Base-by-base conservation (phyloP, 176 grass and related monocot genomes). In the Zea mays region DNA sequence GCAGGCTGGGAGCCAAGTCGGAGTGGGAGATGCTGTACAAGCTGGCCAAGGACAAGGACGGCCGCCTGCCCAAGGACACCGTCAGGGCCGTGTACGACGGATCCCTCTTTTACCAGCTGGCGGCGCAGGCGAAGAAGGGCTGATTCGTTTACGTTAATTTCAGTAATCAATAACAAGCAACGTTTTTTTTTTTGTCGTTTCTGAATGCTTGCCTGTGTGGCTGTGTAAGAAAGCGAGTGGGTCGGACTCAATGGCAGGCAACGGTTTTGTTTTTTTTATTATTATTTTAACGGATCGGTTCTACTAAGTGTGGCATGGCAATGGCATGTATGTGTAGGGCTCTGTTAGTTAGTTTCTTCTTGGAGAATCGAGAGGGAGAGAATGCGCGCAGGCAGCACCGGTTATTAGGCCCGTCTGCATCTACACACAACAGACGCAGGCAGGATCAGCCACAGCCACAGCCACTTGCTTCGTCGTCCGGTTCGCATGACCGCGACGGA, bases 41-140 rank as follows among this genome's bases (percentile, higher is more conserved):
- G 0, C 43, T 95, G 3, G 83, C 41, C 61, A 85, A 92, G 80
- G 87, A 88, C 74, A 88, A 92, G 71, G 83, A 99, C 15, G 89
- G 96, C 2, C 78, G 83, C 9, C 87, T 99, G 35, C 70, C 52
- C 0, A 96, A 89, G 78, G 85, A 84, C 5, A 82, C 66, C 19
- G 62, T 65, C 40, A 79, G 58, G 57, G 67, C 72, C 49, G 81
- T 89, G 10, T 99, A 93, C 54, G 86, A 99, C 56, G 92, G 96
- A 8, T 76, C 19, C 65, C 45, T 99, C 39, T 95, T 98, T 62
- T 4, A 71, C 4, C 68, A 83, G 39, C 2, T 92, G 85, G 87
- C 85, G 38, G 37, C 37, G 11, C 37, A 42, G 78, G 87, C 71
- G 56, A 42, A 74, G 5, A 67, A 86, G 9, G 66, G 48, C 41